Evolutionary conservation across 2,329 filamentous ascomycete species (phyloP), one percentile per base, ranked within the genome.

Genomic region (Lizonia empirigonia): DNA sequence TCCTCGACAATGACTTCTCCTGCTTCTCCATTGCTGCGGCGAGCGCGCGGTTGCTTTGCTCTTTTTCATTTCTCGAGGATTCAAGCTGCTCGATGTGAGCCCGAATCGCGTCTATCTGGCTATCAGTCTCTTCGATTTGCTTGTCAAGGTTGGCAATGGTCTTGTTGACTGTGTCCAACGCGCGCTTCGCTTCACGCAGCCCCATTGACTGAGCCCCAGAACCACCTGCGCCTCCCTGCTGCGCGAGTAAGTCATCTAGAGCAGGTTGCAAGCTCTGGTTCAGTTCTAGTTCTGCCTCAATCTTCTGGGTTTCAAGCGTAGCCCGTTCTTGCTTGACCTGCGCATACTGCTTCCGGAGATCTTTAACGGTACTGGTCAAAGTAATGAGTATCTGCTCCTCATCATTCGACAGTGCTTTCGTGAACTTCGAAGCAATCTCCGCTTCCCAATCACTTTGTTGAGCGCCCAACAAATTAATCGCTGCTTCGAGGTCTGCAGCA

Each of bases 1-100:
- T 91, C 79, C 93, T 96, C 70, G 97, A 92, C 80, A 97, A 90
- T 39, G 84, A 84, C 74, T 92, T 92, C 75, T 96, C 90, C 61
- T 93, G 86, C 69, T 87, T 91, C 69, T 93, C 88, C 58, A 97
- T 94, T 26, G 84, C 83, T 44, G 82, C 82, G 2, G 90, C 86
- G 45, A 96, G 82, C 36, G 92, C 88, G 65, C 90, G 86, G 62
- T 92, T 85, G 45, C 85, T 80, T 33, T 87, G 82, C 68, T 91
- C 86, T 63, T 85, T 88, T 56, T 89, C 81, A 1, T 79, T 76
- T 49, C 80, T 82, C 24, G 71, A 75, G 73, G 87, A 64, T 79
- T 87, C 80, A 5, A 88, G 74, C 50, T 85, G 76, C 23, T 80
- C 75, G 20, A 89, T 77, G 44, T 83, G 78, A 23, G 74, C 65